Conservation (phyloP, 129 eudicot species). For the Saussurea involucrata region DNA sequence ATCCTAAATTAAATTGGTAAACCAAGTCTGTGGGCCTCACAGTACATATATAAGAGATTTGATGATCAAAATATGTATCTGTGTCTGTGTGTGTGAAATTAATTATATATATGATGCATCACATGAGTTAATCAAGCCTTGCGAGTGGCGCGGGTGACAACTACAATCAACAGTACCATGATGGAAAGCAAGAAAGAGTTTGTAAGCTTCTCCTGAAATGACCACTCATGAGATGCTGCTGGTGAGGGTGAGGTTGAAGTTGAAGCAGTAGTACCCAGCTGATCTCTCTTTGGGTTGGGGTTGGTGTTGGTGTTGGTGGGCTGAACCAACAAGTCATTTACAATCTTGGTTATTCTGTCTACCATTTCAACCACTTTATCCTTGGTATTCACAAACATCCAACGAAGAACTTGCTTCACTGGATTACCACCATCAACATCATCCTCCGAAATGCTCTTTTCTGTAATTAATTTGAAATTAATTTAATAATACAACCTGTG, state of each 20-base stretch:
- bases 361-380: conserved; percentile 56
- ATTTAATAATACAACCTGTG: too few relatives aligned
- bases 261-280: background rate
- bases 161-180: conserved; percentile 64
- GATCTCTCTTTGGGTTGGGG: background rate
- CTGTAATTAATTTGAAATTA: background rate
- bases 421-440: conserved; percentile 26
- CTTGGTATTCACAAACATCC: conserved; percentile 51
- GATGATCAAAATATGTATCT: too few relatives aligned
- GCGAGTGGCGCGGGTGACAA: conserved; percentile 42
- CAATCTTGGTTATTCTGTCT: conserved; percentile 47
- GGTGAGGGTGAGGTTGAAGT: background rate
- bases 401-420: conserved; percentile 35
- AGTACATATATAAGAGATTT: too few relatives aligned
- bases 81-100: background rate
- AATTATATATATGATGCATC: too few relatives aligned
- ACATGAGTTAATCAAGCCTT: conserved; percentile 22
- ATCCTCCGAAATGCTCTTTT: conserved; percentile 10
- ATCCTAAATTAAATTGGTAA: too few relatives aligned
- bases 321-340: conserved; percentile 36
- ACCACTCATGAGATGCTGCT: conserved; percentile 33
- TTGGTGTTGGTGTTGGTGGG: conserved; percentile 7
- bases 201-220: conserved; percentile 48
- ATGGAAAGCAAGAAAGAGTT: conserved; percentile 58
- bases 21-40: too few relatives aligned